These are phyloP conservation scores for Pleurozium schreberi DNA, from an alignment of 225 moss, liverwort and hornwort species.

Conservation along the genomic window DNA sequence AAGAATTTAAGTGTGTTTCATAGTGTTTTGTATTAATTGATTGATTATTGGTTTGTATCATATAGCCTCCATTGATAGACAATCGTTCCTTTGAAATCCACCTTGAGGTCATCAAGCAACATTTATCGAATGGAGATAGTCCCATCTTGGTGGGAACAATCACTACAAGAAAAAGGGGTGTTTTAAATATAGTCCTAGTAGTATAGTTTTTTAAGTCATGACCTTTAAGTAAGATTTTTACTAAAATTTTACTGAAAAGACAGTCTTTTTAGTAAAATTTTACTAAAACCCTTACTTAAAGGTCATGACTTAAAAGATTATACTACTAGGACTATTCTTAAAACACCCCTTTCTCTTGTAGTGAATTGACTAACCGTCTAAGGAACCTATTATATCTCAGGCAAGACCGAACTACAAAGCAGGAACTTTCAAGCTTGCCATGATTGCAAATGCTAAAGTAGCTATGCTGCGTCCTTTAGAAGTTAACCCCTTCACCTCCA, in stretches of 20 bases:
- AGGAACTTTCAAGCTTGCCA: neutral
- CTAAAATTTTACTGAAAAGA: no score
- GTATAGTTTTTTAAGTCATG: no score
- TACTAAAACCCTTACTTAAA: no score
- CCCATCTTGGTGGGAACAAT: neutral
- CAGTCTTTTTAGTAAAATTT: no score
- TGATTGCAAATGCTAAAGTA: neutral
- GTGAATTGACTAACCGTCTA: neutral
- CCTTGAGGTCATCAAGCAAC: neutral
- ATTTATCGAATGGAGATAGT: neutral
- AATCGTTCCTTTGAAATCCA: neutral
- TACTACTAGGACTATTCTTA: no score
- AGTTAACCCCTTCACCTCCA: neutral
- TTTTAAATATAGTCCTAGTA: no score
- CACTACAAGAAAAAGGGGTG: no score
- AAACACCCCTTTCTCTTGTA: no score
- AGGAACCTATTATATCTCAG: neutral
- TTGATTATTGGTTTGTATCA: neutral
- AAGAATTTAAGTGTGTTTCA: no score
- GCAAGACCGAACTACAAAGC: neutral
- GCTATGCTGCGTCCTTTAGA: neutral
- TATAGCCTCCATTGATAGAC: fast-evolving
- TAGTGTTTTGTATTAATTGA: no score
- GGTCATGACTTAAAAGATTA: no score
- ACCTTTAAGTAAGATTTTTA: no score